Conservation (phyloP, 768 basidiomycete genomes). For the Gautieria morchelliformis region DNA sequence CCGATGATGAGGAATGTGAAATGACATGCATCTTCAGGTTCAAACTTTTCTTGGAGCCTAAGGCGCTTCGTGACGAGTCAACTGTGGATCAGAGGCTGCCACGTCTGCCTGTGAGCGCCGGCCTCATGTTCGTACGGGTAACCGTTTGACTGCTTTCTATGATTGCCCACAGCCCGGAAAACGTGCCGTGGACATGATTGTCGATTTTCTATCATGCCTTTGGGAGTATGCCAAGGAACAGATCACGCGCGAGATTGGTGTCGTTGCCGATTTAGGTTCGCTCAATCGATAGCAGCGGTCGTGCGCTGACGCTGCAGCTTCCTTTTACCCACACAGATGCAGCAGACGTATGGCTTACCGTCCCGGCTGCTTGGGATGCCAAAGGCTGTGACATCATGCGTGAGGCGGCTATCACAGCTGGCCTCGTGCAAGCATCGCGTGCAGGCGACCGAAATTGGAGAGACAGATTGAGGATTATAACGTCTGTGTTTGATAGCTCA, state of each 20-base stretch:
- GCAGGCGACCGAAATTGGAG: slow-evolving; percentile 70
- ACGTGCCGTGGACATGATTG: slow-evolving; percentile 65
- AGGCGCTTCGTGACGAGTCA: slow-evolving; percentile 62
- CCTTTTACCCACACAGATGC: slow-evolving; percentile 38
- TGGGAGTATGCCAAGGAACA: slow-evolving; percentile 85
- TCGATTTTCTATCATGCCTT: slow-evolving; percentile 73
- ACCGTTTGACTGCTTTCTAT: not conserved
- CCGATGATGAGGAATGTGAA: not conserved
- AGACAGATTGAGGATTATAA: slow-evolving; percentile 76
- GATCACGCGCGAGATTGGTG: slow-evolving; percentile 80
- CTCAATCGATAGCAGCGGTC: slow-evolving; percentile 4
- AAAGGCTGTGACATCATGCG: slow-evolving; percentile 81
- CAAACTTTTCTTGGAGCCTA: slow-evolving; percentile 81
- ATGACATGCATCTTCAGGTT: slow-evolving; percentile 36
- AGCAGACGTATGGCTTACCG: slow-evolving; percentile 79
- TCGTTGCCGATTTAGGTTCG: slow-evolving; percentile 76
- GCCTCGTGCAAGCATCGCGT: slow-evolving; percentile 61
- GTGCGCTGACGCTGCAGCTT: slow-evolving; percentile 4
- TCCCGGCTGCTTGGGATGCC: slow-evolving; percentile 88
- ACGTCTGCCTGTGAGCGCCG: slow-evolving; percentile 48
- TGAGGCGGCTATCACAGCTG: slow-evolving; percentile 71
- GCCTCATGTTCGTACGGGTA: not conserved
- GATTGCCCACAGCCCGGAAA: slow-evolving; percentile 51
- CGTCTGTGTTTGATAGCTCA: slow-evolving; percentile 26
- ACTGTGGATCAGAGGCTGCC: slow-evolving; percentile 72